Evolutionary conservation across 78 protist species (phyloP), one percentile per base, ranked within the genome.

Genomic region (Chrysochromulina parva): DNA sequence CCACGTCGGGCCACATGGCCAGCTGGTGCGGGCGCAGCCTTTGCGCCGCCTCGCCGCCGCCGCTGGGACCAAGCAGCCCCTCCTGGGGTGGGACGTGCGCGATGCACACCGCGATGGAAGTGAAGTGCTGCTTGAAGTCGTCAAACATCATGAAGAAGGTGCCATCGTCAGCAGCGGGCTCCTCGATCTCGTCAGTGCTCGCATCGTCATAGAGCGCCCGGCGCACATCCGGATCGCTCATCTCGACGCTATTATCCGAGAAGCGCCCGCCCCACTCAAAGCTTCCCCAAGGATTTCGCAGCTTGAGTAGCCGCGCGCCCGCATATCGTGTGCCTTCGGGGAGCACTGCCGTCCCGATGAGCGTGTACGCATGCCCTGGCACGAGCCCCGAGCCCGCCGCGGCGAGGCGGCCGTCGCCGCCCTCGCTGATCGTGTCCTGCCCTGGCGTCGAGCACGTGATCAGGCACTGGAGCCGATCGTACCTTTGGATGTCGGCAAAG

Each of bases 281-380:
- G 28, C 16, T 2, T 20, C 84, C 92, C 50, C 59, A 47, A 20
- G 92, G 92, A 9, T 89, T 89, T 28, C 92, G 5, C 78, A 89
- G 2, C 26, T 73, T 0, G n/a, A 62, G 24, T 10, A 89, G 62
- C 24, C 81, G 24, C 11, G 1, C 38, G 73, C 38, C 73, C 47
- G 38, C 38, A 38, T 38, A 38, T 38, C 38, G 38, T 38, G 38
- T 38, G 7, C 13, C 47, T 24, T 14, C 24, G 58, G 4, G 13
- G 14, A 0, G 14, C 53, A 13, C 24, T 3, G 9, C 24, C 1
- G 38, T 3, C 24, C 62, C 24, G 62, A 58, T 58, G 62, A 58
- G 7, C 24, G 62, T 58, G 62, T 58, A 58, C 62, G 62, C 62
- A 13, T 58, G 62, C 62, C 62, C 62, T 13, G 62, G 62, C 24